These are phyloP conservation scores for Paecilomyces sp. DNA, from an alignment of 2,329 filamentous ascomycete genomes.

Conservation along the genomic window DNA sequence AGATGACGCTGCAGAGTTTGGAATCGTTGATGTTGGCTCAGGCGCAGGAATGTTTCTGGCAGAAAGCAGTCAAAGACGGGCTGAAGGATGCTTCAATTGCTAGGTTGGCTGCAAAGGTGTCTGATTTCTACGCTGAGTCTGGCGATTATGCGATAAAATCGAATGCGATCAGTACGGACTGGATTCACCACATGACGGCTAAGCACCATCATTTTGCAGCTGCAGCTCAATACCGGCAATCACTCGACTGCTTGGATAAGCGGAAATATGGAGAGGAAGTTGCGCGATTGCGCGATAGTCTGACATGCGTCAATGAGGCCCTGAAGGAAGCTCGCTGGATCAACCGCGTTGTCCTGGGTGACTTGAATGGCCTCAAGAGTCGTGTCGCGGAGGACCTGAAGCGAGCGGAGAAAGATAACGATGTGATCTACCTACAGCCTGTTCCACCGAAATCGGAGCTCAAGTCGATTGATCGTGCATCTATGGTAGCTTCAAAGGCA, in stretches of 20 bases:
- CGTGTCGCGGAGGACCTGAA: slow-evolving; percentile 82
- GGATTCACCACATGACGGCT: slow-evolving; percentile 96
- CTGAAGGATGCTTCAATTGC: slow-evolving; percentile 90
- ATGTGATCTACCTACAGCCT: slow-evolving; percentile 80
- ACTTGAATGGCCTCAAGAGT: slow-evolving; percentile 74
- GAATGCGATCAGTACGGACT: slow-evolving; percentile 81
- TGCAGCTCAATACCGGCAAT: slow-evolving; percentile 86
- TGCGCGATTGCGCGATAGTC: slow-evolving; percentile 72
- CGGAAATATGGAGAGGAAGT: slow-evolving; percentile 93
- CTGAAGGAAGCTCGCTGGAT: slow-evolving; percentile 78
- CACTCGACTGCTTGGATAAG: slow-evolving; percentile 88
- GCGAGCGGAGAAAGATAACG: slow-evolving; percentile 90
- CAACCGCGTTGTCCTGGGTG: slow-evolving; percentile 71
- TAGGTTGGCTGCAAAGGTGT: slow-evolving; percentile 82
- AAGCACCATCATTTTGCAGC: slow-evolving; percentile 97
- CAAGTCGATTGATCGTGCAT: slow-evolving; percentile 74
- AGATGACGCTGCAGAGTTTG: slow-evolving; percentile 74
- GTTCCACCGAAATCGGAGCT: slow-evolving; percentile 87
- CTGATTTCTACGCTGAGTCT: slow-evolving; percentile 79
- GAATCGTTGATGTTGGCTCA: slow-evolving; percentile 82
- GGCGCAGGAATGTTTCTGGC: slow-evolving; percentile 96
- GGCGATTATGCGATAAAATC: slow-evolving; percentile 83
- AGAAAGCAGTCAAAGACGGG: slow-evolving; percentile 88
- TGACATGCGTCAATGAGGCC: slow-evolving; percentile 76
- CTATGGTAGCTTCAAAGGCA: slow-evolving; percentile 74